These are phyloP conservation scores for Gardenia jasminoides DNA, from an alignment of 257 asterid species.

Conservation along the genomic window DNA sequence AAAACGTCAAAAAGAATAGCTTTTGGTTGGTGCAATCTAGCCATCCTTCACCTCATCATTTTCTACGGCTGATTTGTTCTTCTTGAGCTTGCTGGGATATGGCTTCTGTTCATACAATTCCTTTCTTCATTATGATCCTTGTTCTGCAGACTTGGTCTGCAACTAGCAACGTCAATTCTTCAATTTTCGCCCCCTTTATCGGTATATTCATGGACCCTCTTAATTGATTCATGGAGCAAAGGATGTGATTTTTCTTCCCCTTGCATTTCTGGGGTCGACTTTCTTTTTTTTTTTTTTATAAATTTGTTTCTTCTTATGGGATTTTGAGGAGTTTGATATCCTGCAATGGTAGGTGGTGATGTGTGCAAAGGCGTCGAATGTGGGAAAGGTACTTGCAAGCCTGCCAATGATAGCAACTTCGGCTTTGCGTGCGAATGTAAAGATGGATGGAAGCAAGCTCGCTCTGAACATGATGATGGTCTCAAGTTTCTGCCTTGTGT, in stretches of 20 bases:
- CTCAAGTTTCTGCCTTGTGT: constrained; percentile 63
- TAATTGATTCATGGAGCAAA: neutral
- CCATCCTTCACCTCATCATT: neutral
- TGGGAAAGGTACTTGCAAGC: constrained; percentile 59
- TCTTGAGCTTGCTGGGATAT: constrained; percentile 14
- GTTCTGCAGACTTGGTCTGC: constrained; percentile 27
- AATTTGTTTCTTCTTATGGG: neutral
- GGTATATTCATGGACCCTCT: constrained; percentile 27
- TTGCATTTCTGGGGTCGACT: neutral
- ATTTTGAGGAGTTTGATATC: neutral
- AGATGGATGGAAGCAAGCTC: constrained; percentile 67
- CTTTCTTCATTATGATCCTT: constrained; percentile 31
- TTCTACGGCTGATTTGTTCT: neutral
- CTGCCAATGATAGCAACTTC: constrained; percentile 31
- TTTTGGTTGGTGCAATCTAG: neutral
- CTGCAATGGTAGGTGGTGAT: constrained; percentile 32
- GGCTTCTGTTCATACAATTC: constrained; percentile 34
- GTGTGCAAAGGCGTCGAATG: constrained; percentile 32
- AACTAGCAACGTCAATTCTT: constrained; percentile 37
- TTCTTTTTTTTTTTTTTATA: neutral
- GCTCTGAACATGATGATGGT: constrained; percentile 26
- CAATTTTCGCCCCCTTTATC: constrained; percentile 37
- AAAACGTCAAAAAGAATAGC: neutral
- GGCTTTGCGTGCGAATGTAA: constrained; percentile 66
- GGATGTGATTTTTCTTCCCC: neutral